Percentiles rank a stretch among this genome's conserved stretches.
Conservation (phyloP, 2,329 filamentous ascomycete species). For the Ophiostoma pallidulum region DNA sequence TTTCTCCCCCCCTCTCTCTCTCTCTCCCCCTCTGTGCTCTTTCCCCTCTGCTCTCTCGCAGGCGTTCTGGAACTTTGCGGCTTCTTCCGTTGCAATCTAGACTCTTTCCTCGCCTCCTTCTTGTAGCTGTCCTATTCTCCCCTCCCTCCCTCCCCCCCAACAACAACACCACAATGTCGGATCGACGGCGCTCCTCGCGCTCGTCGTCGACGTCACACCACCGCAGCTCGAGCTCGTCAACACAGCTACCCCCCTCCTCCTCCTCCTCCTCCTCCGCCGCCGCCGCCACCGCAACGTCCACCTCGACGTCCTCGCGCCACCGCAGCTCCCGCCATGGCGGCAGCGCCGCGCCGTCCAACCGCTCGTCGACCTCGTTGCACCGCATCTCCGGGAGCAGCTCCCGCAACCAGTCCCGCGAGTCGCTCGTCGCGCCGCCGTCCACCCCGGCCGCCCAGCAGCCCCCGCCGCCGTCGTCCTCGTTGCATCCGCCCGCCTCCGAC, state of each 20-base stretch:
- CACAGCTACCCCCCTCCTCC: no score
- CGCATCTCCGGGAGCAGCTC: neutral
- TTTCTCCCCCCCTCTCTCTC: neutral
- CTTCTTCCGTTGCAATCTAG: neutral
- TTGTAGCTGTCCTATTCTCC: neutral
- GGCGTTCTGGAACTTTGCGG: no score
- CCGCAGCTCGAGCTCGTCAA: constrained; percentile 8
- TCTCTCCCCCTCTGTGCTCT: neutral
- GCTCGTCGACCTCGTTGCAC: constrained; percentile 14
- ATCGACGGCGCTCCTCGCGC: constrained; percentile 10
- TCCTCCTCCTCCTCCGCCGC: constrained; percentile 1
- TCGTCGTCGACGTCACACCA: constrained; percentile 11
- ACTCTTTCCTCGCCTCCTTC: neutral
- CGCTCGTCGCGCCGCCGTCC: neutral
- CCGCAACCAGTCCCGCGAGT: constrained; percentile 1
- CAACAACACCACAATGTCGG: no score
- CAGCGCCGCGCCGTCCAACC: constrained; percentile 10
- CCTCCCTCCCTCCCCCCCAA: neutral
- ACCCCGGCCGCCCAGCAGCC: neutral
- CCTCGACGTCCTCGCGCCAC: constrained; percentile 11
- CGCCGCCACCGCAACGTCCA: constrained; percentile 1
- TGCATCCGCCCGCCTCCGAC: neutral
- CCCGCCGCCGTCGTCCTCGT: neutral
- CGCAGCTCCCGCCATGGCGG: constrained; percentile 12
- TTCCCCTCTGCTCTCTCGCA: neutral